Evolutionary conservation across 345 rosid species (phyloP), one percentile per base, ranked within the genome.

Genomic region (Anastatica hierochuntica): DNA sequence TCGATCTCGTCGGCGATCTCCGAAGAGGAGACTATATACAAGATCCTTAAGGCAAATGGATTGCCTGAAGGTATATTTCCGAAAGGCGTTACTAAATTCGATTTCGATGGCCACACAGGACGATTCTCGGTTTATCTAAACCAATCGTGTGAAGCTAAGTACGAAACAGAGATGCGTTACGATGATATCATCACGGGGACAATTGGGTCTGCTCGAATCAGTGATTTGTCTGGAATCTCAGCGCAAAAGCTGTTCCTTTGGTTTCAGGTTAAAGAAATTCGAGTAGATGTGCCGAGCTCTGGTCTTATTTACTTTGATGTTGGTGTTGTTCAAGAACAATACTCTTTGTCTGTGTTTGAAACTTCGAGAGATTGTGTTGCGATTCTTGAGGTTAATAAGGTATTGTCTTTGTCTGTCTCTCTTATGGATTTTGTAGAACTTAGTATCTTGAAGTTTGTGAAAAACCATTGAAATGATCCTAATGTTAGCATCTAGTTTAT

Each of bases 231-330:
- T 0, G 97, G 97, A 20, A 63, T 90, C 33, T 67, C 79, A 7
- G 88, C 96, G 1, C 87, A 86, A 53, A 96, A 90, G 48, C 59
- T 90, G 10, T 90, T 86, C 57, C 71, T 90, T 49, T 90, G 97
- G 97, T 84, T 90, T 68, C 89, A 80, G 14, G 95, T 90, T 5
- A 82, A 74, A 62, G 82, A 75, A 36, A 84, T 90, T 41, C 79
- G 88, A 31, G 95, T 86, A 8, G 97, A 86, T 45, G 53, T 90
- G 7, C 96, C 97, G 0, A 78, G 83, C 67, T 86, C 97, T 15
- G 97, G 97, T 13, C 66, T 90, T 14, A 90, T 90, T 24, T 76
- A 73, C 62, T 90, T 90, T 42, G 95, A 90, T 29, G 94, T 90
- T 16, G 95, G 94, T 30, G 90, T 86, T 34, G 77, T 87, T 49